phyloP scores from a whole-genome alignment of 768 basidiomycete species.

The Cystobasidium onofrii region DNA sequence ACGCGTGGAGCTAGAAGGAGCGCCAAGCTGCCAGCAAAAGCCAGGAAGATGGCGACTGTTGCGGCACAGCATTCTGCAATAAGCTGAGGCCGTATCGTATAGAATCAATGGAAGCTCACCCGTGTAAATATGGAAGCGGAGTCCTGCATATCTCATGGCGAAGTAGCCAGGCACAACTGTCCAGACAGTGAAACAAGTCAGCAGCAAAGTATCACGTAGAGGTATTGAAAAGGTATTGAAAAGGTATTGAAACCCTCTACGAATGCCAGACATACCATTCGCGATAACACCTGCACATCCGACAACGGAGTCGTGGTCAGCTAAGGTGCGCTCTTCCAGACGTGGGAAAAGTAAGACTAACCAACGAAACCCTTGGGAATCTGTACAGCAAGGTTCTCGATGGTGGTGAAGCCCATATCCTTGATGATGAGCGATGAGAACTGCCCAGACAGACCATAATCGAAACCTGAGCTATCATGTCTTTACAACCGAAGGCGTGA shows the following conservation, averaged over 20 bases:
- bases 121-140: slow-evolving; percentile 9
- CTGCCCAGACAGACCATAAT: too few relatives aligned
- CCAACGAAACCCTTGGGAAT: slow-evolving; percentile 21
- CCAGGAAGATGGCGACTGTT: neutral
- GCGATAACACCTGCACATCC: neutral
- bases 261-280: neutral
- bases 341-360: too few relatives aligned
- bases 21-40: neutral
- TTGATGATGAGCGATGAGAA: slow-evolving; percentile 19
- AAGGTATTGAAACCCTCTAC: too few relatives aligned
- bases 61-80: too few relatives aligned
- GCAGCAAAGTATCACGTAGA: too few relatives aligned
- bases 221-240: too few relatives aligned
- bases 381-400: slow-evolving; percentile 17
- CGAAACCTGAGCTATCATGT: neutral
- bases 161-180: neutral
- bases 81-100: too few relatives aligned
- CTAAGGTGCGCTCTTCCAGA: too few relatives aligned
- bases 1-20: slow-evolving; percentile 1
- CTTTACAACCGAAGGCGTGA: too few relatives aligned
- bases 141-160: neutral
- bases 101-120: too few relatives aligned
- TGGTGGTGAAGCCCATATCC: neutral
- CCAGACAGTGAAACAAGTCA: too few relatives aligned
- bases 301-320: too few relatives aligned